phyloP scores from a whole-genome alignment of 441 rosid species.

The Biscutella auriculata region DNA sequence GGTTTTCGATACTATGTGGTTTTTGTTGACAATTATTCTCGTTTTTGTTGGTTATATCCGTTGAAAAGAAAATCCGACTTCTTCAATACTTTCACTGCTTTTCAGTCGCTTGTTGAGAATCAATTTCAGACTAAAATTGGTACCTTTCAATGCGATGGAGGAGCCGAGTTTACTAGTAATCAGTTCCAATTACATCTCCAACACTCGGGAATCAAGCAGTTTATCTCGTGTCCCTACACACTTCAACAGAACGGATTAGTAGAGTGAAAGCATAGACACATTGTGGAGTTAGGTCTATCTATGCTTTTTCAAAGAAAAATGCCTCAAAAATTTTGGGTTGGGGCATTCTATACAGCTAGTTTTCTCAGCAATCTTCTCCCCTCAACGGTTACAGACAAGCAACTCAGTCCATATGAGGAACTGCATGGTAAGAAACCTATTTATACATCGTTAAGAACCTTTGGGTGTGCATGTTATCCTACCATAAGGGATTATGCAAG shows the following conservation, averaged over 20 bases:
- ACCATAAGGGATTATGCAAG: too few relatives aligned
- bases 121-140: not conserved
- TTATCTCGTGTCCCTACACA: not conserved
- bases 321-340: not conserved
- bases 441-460: too few relatives aligned
- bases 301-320: not conserved
- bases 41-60: not conserved
- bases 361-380: too few relatives aligned
- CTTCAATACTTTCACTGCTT: not conserved
- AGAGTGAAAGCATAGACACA: not conserved
- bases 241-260: not conserved
- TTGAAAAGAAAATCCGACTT: not conserved
- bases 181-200: not conserved
- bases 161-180: not conserved
- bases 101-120: not conserved
- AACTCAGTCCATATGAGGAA: too few relatives aligned
- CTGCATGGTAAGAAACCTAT: too few relatives aligned
- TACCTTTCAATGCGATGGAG: not conserved
- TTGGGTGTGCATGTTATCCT: too few relatives aligned
- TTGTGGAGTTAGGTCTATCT: not conserved
- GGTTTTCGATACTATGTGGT: too few relatives aligned
- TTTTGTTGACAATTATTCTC: too few relatives aligned
- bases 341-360: too few relatives aligned
- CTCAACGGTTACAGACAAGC: too few relatives aligned
- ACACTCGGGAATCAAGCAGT: not conserved